Evolutionary conservation across 148 eudicot species (phyloP).

Genomic region (Dianthus caryophyllus): DNA sequence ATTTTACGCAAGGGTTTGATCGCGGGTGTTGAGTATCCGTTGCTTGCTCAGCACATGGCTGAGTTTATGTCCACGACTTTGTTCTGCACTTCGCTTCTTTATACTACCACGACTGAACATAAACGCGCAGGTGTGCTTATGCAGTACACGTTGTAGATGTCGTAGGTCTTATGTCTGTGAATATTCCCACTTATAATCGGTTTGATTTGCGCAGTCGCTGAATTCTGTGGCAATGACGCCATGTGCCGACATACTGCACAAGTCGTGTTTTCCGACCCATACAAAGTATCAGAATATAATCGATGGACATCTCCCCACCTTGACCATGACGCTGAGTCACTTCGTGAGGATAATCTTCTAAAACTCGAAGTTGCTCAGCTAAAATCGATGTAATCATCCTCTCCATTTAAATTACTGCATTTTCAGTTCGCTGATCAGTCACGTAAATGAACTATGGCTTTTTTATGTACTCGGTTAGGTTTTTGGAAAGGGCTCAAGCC

Average conservation of each 20-base stretch:
- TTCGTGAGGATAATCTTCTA: conserved; percentile 66
- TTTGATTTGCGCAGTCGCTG: conserved; percentile 65
- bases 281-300: conserved; percentile 70
- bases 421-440: not conserved
- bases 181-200: no score
- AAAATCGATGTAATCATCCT: conserved; percentile 59
- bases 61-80: conserved; percentile 78
- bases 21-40: conserved; percentile 68
- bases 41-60: conserved; percentile 76
- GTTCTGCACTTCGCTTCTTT: conserved; percentile 83
- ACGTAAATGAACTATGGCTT: not conserved
- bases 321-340: conserved; percentile 77
- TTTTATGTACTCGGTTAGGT: conserved; percentile 42
- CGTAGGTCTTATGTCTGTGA: no score
- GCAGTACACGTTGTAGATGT: no score
- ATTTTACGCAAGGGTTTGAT: conserved; percentile 87
- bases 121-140: conserved; percentile 78
- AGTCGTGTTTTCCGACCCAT: conserved; percentile 94
- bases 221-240: conserved; percentile 92
- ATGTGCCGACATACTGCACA: conserved; percentile 85
- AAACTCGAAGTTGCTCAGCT: conserved; percentile 85
- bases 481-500: conserved; percentile 94
- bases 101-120: conserved; percentile 77
- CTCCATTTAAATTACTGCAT: not conserved
- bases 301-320: conserved; percentile 88